A percentile compares a stretch with the other conserved stretches of the same genome.
Evolutionary conservation across 208 protist species (phyloP).

Genomic region (Blechomonas ayalai): DNA sequence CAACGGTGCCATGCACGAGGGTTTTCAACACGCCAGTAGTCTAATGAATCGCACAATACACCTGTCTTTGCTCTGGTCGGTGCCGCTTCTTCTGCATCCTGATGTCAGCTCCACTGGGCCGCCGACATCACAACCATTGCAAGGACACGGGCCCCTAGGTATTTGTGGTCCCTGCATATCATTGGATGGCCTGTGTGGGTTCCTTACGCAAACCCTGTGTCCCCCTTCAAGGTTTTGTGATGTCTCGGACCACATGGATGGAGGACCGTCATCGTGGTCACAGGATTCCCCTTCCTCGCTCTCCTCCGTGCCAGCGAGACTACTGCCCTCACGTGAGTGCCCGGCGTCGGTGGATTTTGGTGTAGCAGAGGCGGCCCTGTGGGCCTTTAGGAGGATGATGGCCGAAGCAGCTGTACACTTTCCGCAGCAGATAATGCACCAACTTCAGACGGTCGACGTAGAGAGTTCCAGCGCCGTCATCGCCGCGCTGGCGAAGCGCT

Average conservation of each 20-base stretch:
- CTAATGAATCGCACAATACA: slow-evolving; percentile 35
- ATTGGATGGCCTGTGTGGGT: no score
- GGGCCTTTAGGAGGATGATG: slow-evolving; percentile 31
- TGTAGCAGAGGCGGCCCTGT: slow-evolving; percentile 40
- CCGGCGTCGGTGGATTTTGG: slow-evolving; percentile 43
- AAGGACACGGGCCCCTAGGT: no score
- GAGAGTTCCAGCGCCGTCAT: not conserved
- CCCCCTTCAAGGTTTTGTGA: no score
- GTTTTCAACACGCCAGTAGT: no score
- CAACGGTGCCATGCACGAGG: no score
- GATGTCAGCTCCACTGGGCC: no score
- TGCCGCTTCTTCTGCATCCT: slow-evolving; percentile 40
- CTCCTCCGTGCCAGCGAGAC: slow-evolving; percentile 24
- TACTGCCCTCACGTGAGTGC: slow-evolving; percentile 31
- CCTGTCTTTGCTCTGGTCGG: slow-evolving; percentile 24
- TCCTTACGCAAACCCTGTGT: no score
- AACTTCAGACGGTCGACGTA: slow-evolving; percentile 1
- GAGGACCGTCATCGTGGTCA: no score
- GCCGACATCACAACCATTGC: no score
- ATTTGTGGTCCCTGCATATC: no score
- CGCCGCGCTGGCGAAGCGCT: slow-evolving; percentile 1
- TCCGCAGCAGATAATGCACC: slow-evolving; percentile 2
- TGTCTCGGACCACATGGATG: no score
- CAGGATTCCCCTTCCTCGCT: slow-evolving; percentile 31
- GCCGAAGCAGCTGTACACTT: slow-evolving; percentile 26